Percentiles rank a stretch among this genome's conserved stretches.
phyloP scores from a whole-genome alignment of 768 basidiomycete genomes.

The Guyanaporus albipodus region DNA sequence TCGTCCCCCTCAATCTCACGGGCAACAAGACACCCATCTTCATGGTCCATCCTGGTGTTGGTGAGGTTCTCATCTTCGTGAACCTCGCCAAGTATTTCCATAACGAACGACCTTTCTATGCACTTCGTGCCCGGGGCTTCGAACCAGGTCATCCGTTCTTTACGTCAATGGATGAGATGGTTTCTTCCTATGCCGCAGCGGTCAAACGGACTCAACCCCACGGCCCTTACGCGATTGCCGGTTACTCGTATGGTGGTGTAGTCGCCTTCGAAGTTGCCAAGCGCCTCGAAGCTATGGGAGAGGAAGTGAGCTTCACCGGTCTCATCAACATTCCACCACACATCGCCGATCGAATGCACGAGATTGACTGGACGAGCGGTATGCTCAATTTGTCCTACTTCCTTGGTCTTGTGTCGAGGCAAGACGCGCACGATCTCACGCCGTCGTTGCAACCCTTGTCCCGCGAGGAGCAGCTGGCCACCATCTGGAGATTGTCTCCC shows the following conservation, averaged over 20 bases:
- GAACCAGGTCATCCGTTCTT: constrained; percentile 38
- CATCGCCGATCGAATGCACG: constrained; percentile 41
- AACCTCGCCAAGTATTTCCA: constrained; percentile 39
- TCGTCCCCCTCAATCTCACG: not conserved
- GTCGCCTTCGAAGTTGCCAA: constrained; percentile 43
- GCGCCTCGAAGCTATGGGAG: constrained; percentile 32
- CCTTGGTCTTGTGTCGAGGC: constrained; percentile 32
- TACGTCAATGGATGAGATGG: constrained; percentile 38
- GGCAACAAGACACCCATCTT: constrained; percentile 38
- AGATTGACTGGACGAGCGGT: constrained; percentile 39
- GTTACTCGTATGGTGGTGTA: constrained; percentile 44
- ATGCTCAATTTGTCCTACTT: constrained; percentile 41
- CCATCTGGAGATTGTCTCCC: constrained; percentile 27
- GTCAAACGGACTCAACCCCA: constrained; percentile 33
- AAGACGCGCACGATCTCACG: constrained; percentile 21
- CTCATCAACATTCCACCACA: constrained; percentile 42
- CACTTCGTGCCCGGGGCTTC: constrained; percentile 43
- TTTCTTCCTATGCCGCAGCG: constrained; percentile 33
- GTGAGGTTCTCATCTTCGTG: constrained; percentile 39
- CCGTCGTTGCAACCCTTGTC: constrained; percentile 18
- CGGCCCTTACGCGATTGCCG: constrained; percentile 40
- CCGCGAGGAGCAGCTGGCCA: constrained; percentile 22
- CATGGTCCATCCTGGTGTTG: constrained; percentile 43
- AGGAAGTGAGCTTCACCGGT: constrained; percentile 40
- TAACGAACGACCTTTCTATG: constrained; percentile 42